phyloP scores from a whole-genome alignment of 1,284 basidiomycete genomes.

The Omphalotus olearius region DNA sequence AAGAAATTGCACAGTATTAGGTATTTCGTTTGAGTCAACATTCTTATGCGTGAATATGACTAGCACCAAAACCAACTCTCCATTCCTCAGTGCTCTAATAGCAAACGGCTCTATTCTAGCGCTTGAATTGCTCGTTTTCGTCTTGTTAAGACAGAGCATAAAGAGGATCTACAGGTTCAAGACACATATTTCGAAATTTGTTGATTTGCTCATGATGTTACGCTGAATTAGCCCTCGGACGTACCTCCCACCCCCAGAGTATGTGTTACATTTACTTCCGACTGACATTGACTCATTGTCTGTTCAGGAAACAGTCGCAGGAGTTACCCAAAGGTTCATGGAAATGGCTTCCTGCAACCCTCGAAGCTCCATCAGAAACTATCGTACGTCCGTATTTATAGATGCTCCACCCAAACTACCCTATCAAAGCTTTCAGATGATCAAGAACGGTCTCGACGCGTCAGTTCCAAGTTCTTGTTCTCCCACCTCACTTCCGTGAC shows the following conservation, averaged over 20 bases:
- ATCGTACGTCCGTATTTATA: conserved; percentile 31
- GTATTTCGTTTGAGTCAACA: no score
- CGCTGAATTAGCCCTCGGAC: conserved; percentile 40
- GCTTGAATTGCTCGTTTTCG: conserved; percentile 51
- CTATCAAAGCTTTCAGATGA: conserved; percentile 30
- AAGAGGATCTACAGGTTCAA: conserved; percentile 41
- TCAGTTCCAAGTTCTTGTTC: conserved; percentile 29
- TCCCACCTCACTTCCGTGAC: not conserved
- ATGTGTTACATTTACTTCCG: no score
- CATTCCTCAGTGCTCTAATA: conserved; percentile 56
- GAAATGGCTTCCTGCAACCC: conserved; percentile 44
- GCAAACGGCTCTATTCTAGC: conserved; percentile 46
- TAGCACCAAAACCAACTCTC: no score
- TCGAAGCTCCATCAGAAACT: conserved; percentile 35
- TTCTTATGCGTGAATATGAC: no score
- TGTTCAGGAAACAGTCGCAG: conserved; percentile 38
- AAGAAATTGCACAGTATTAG: no score
- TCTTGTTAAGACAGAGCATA: conserved; percentile 42
- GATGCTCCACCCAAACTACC: no score
- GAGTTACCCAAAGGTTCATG: conserved; percentile 37
- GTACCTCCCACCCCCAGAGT: conserved; percentile 50
- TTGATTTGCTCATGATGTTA: not conserved
- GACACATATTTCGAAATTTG: conserved; percentile 13
- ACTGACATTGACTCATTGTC: conserved; percentile 5
- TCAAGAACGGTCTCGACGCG: conserved; percentile 68